Evolutionary conservation across 495 filamentous ascomycete genomes (phyloP).

Genomic region (Cercophora newfieldiana): DNA sequence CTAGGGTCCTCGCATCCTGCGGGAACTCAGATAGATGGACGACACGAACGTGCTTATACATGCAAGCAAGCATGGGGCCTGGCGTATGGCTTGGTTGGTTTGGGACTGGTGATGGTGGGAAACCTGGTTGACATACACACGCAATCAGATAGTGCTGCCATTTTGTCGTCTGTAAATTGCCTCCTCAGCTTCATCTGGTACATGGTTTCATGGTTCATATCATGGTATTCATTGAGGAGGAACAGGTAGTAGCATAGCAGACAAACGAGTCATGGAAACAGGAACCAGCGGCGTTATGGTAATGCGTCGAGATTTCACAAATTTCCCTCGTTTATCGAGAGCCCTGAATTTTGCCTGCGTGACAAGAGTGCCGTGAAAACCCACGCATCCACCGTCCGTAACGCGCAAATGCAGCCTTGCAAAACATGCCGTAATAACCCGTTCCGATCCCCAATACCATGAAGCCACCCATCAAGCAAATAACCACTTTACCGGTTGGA

Average conservation of each 20-base stretch:
- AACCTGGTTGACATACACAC: not conserved
- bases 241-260: conserved; percentile 11
- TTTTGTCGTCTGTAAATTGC: too few species aligned
- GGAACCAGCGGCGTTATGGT: conserved; percentile 10
- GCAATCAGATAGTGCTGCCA: not conserved
- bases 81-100: too few species aligned
- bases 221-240: not conserved
- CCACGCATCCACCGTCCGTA: conserved; percentile 46
- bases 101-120: too few species aligned
- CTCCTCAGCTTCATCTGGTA: not conserved
- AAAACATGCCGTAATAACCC: conserved; percentile 52
- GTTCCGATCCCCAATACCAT: conserved; percentile 24
- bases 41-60: too few species aligned
- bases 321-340: conserved; percentile 33
- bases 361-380: conserved; percentile 51
- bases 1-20: not conserved
- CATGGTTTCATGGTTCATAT: not conserved
- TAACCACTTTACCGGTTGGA: conserved; percentile 82
- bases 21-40: not conserved
- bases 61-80: too few species aligned
- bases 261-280: conserved; percentile 12
- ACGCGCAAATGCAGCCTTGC: conserved; percentile 51
- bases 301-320: conserved; percentile 28
- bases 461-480: conserved; percentile 38
- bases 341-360: conserved; percentile 47